phyloP scores from a whole-genome alignment of 179 eudicot genomes.

The Kewa caespitosa region DNA sequence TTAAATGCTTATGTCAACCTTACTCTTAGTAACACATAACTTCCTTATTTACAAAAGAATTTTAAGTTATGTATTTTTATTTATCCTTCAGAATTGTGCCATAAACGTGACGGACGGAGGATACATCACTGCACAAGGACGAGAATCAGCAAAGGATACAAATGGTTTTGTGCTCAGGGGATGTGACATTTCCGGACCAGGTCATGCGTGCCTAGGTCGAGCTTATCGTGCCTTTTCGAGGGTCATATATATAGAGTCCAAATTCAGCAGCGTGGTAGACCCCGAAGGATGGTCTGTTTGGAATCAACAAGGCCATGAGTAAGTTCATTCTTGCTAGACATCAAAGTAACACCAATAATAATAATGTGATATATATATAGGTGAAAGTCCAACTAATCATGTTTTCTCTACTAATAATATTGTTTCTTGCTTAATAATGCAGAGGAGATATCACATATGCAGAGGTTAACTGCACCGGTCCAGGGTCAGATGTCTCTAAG shows the following conservation, averaged over 20 bases:
- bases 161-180: slow-evolving; percentile 14
- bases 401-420: background rate
- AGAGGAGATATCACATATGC: slow-evolving; percentile 9
- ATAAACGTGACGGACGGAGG: slow-evolving; percentile 12
- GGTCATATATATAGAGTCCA: slow-evolving; percentile 12
- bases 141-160: background rate
- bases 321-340: background rate
- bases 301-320: slow-evolving; percentile 11
- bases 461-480: slow-evolving; percentile 17
- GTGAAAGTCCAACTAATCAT: background rate
- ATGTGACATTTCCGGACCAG: slow-evolving; percentile 4
- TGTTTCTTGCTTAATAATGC: slow-evolving; percentile 9
- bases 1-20: too few species aligned
- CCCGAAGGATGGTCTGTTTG: slow-evolving; percentile 21
- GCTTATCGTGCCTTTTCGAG: slow-evolving; percentile 6
- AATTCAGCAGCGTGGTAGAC: background rate
- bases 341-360: background rate
- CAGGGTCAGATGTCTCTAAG: slow-evolving; percentile 11
- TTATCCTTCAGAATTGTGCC: slow-evolving; percentile 11
- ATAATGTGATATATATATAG: background rate
- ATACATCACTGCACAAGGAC: slow-evolving; percentile 14
- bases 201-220: slow-evolving; percentile 2
- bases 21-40: too few species aligned
- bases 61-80: too few species aligned
- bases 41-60: too few species aligned